Evolutionary conservation across 2,329 filamentous ascomycete genomes (phyloP).

Genomic region (Fusarium udum): DNA sequence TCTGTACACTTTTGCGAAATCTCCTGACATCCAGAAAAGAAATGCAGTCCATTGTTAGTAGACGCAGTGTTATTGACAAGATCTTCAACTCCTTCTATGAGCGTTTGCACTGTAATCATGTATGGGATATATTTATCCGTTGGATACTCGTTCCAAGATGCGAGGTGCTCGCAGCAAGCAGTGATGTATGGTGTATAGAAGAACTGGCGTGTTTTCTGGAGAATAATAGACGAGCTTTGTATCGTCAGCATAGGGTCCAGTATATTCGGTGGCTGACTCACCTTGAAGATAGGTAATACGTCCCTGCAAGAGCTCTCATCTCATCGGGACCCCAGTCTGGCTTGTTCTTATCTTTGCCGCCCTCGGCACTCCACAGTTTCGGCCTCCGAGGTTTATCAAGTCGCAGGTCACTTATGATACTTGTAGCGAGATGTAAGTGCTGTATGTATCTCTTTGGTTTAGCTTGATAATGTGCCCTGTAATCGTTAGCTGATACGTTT

Average conservation of each 20-base stretch:
- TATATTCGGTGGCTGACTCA: fast-evolving
- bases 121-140: conserved; percentile 42
- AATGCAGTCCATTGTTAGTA: background rate
- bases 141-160: conserved; percentile 1
- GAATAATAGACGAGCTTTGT: conserved; percentile 42
- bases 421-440: conserved; percentile 42
- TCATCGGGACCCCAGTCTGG: conserved; percentile 43
- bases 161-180: conserved; percentile 40
- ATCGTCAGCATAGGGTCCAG: background rate
- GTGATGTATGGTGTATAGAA: conserved; percentile 36
- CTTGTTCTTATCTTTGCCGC: conserved; percentile 19
- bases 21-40: conserved; percentile 12
- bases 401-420: conserved; percentile 46
- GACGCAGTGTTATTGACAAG: background rate
- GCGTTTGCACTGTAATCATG: conserved; percentile 39
- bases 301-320: conserved; percentile 42
- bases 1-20: conserved; percentile 9
- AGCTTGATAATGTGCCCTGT: conserved; percentile 47
- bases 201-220: conserved; percentile 45
- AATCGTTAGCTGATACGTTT: background rate
- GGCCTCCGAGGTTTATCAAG: conserved; percentile 42
- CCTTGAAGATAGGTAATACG: conserved; percentile 47
- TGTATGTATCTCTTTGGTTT: conserved; percentile 43
- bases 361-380: conserved; percentile 41
- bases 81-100: conserved; percentile 43